phyloP scores from a whole-genome alignment of 352 stramenopile species.

The Pythium monospermum region DNA sequence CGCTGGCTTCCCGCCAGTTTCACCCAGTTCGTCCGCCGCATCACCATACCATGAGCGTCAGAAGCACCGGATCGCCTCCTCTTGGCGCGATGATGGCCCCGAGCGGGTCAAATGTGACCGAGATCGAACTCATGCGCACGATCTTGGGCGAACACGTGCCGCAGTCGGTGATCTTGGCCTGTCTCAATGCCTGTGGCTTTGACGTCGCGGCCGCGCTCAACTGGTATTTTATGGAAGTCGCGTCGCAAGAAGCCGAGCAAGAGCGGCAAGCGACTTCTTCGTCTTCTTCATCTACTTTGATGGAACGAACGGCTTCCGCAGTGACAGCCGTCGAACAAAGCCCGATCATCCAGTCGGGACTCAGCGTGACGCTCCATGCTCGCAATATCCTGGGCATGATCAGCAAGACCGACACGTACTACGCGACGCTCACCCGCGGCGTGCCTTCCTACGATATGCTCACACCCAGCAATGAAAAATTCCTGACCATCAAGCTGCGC shows the following conservation, averaged over 20 bases:
- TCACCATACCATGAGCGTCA: conserved; percentile 5
- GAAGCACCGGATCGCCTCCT: neutral
- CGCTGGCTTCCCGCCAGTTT: neutral
- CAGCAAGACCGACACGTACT: conserved; percentile 83
- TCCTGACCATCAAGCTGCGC: conserved; percentile 68
- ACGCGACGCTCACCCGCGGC: conserved; percentile 73
- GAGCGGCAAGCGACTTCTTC: conserved; percentile 11
- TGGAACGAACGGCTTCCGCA: neutral
- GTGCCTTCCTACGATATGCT: conserved; percentile 75
- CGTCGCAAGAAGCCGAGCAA: conserved; percentile 28
- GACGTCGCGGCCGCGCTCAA: conserved; percentile 84
- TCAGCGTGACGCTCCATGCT: conserved; percentile 73
- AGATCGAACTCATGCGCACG: conserved; percentile 85
- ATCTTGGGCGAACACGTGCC: conserved; percentile 85
- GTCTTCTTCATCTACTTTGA: no score
- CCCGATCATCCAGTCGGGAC: conserved; percentile 60
- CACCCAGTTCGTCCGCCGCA: neutral
- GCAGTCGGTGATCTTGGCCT: conserved; percentile 80
- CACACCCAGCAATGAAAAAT: conserved; percentile 81
- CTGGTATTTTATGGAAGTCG: conserved; percentile 85
- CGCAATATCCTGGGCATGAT: conserved; percentile 68
- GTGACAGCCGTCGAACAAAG: conserved; percentile 13
- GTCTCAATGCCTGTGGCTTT: conserved; percentile 75
- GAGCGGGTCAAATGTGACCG: conserved; percentile 39
- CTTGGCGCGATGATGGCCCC: neutral